phyloP scores from a whole-genome alignment of 345 rosid genomes.

The Salix caprea region DNA sequence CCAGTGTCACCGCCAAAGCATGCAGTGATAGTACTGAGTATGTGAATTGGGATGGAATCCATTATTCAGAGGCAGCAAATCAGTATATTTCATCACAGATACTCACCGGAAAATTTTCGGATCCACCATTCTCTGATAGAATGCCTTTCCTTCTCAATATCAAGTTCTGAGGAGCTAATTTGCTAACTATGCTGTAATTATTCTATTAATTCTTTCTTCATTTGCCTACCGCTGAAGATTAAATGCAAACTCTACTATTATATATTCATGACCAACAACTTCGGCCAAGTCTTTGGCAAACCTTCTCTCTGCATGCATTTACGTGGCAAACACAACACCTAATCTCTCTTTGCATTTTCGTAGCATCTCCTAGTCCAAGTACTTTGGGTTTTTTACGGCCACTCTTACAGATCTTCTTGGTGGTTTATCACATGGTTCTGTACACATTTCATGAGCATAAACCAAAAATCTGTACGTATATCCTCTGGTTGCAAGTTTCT shows the following conservation, averaged over 20 bases:
- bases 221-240: conserved; percentile 7
- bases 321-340: too few species aligned
- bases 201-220: conserved; percentile 4
- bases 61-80: conserved; percentile 89
- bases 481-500: conserved; percentile 22
- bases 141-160: conserved; percentile 80
- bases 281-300: not conserved
- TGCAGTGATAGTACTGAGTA: conserved; percentile 79
- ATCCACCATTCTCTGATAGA: conserved; percentile 74
- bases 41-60: conserved; percentile 94
- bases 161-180: conserved; percentile 47
- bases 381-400: not conserved
- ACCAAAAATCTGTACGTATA: conserved; percentile 7
- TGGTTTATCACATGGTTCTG: not conserved
- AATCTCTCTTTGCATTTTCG: too few species aligned
- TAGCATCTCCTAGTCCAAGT: conserved; percentile 21
- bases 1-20: conserved; percentile 52
- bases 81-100: conserved; percentile 65
- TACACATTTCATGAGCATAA: not conserved
- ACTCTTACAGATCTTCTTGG: too few species aligned
- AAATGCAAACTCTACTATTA: conserved; percentile 8
- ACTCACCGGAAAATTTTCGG: conserved; percentile 76
- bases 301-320: not conserved
- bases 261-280: not conserved
- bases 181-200: conserved; percentile 8